Conservation (phyloP, 305 asterid species). For the Fraxinus dipetala region DNA sequence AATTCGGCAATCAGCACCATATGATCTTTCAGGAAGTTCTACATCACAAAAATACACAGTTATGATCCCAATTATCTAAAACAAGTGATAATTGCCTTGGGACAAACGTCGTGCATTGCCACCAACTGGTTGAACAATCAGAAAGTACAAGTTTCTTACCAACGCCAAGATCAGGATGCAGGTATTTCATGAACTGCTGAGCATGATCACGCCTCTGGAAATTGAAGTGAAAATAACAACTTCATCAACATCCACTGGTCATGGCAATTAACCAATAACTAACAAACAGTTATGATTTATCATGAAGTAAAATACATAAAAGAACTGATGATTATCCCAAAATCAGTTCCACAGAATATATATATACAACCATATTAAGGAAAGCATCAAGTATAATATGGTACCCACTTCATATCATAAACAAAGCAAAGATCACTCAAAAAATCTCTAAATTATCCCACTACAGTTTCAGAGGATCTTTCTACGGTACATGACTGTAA, state of each 20-base stretch:
- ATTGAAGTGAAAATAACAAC: constrained; percentile 18
- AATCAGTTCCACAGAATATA: constrained; percentile 6
- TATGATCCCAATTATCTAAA: constrained; percentile 14
- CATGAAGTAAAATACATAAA: neutral
- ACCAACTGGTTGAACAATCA: constrained; percentile 3
- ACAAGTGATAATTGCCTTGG: neutral
- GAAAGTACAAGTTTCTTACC: constrained; percentile 47
- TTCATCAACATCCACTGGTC: constrained; percentile 25
- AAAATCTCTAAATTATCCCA: neutral
- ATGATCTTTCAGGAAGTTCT: constrained; percentile 98
- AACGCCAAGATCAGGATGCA: constrained; percentile 90
- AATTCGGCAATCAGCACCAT: constrained; percentile 88
- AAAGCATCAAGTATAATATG: neutral
- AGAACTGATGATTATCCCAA: constrained; percentile 11
- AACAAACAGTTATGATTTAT: neutral
- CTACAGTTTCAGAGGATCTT: neutral
- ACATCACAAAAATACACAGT: constrained; percentile 25
- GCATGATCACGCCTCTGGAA: constrained; percentile 92
- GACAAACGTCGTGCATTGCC: neutral
- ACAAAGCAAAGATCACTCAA: neutral
- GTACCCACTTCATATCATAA: neutral
- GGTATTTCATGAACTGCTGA: constrained; percentile 73
- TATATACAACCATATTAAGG: neutral
- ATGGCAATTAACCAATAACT: constrained; percentile 15
- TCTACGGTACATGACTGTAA: neutral